Conservation (phyloP, 768 basidiomycete species). For the Boletellus sp. region DNA sequence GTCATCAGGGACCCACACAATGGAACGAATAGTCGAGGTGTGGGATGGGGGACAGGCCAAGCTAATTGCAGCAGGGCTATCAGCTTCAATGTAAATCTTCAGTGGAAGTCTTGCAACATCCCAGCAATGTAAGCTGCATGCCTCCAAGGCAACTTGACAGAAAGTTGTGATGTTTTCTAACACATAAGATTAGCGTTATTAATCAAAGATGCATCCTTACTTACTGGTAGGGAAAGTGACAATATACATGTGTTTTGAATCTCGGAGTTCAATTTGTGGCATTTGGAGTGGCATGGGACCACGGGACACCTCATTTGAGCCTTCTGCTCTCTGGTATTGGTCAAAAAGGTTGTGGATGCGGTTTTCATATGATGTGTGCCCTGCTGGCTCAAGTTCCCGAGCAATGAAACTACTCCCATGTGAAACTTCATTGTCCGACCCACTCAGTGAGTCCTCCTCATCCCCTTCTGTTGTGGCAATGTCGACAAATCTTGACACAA, state of each 20-base stretch:
- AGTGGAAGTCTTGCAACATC: background rate
- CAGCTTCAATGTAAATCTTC: background rate
- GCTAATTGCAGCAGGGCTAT: background rate
- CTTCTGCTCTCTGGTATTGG: background rate
- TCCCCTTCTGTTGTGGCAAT: background rate
- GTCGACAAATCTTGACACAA: background rate
- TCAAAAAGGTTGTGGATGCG: background rate
- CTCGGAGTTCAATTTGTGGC: background rate
- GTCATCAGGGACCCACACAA: background rate
- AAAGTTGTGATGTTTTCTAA: background rate
- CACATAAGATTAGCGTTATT: background rate
- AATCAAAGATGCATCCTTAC: too few species aligned
- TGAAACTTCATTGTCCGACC: background rate
- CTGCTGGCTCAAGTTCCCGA: background rate
- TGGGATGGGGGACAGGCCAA: background rate
- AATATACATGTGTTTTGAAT: background rate
- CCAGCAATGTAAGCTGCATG: background rate
- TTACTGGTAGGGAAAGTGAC: too few species aligned
- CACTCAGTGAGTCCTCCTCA: background rate
- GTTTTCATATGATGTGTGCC: background rate
- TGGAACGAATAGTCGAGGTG: background rate
- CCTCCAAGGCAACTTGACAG: background rate
- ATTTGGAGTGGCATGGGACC: background rate
- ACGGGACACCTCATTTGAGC: background rate
- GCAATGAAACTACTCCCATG: background rate